phyloP scores from a whole-genome alignment of 345 rosid genomes.

The Pistacia vera region DNA sequence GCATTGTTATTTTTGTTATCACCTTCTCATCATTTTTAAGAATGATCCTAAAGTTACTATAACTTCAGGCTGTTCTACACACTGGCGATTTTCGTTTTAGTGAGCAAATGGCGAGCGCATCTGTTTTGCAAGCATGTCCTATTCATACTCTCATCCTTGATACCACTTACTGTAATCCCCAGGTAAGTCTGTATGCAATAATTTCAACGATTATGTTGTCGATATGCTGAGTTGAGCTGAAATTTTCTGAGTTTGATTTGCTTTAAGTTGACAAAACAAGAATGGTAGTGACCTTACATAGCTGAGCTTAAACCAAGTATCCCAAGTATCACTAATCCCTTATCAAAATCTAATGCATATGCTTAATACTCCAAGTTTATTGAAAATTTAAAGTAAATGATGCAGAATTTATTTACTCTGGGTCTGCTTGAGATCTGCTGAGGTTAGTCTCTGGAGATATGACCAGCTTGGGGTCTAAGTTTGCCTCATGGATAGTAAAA shows the following conservation, averaged over 20 bases:
- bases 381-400: neutral
- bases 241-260: neutral
- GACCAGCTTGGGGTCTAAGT: neutral
- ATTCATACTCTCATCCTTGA: slow-evolving; percentile 89
- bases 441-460: neutral
- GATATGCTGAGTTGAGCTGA: neutral
- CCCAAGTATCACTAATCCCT: neutral
- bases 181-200: slow-evolving; percentile 46
- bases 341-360: neutral
- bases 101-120: slow-evolving; percentile 54
- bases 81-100: slow-evolving; percentile 91
- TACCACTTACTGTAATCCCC: slow-evolving; percentile 94
- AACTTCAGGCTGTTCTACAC: slow-evolving; percentile 71
- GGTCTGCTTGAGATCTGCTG: neutral
- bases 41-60: slow-evolving; percentile 2
- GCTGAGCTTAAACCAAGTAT: neutral
- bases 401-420: neutral
- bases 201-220: neutral
- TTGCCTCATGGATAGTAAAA: neutral
- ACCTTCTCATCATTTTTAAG: slow-evolving; percentile 15
- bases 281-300: neutral
- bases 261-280: neutral
- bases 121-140: slow-evolving; percentile 37
- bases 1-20: slow-evolving; percentile 7
- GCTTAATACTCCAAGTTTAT: neutral